These are phyloP conservation scores for Erodium chrysanthum DNA, from an alignment of 441 rosid species.

Conservation along the genomic window DNA sequence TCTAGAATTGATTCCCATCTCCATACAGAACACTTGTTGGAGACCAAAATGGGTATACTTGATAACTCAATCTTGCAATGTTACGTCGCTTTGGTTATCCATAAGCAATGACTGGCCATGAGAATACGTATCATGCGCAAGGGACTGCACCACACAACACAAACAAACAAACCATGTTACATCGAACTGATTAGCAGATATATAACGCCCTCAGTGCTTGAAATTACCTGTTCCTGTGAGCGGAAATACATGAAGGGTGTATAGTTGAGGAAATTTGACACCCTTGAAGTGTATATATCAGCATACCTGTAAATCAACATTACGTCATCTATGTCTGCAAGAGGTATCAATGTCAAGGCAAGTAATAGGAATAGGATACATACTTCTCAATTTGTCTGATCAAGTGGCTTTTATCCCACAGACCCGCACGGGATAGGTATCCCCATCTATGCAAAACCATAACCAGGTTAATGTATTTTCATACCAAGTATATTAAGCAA, in stretches of 20 bases:
- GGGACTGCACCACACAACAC: slow-evolving; percentile 44
- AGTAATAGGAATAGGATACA: neutral
- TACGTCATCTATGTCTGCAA: neutral
- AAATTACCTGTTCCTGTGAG: slow-evolving; percentile 77
- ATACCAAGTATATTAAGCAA: neutral
- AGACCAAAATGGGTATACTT: neutral
- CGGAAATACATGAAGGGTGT: slow-evolving; percentile 88
- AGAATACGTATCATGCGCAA: slow-evolving; percentile 60
- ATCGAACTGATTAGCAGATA: neutral
- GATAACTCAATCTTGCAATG: neutral
- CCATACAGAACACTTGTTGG: neutral
- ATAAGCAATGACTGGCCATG: slow-evolving; percentile 25
- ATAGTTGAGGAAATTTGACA: slow-evolving; percentile 74
- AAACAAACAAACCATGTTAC: neutral
- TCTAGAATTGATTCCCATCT: too few relatives aligned
- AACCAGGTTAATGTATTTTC: neutral
- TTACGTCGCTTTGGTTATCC: neutral
- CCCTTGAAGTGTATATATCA: slow-evolving; percentile 84
- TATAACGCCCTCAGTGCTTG: neutral
- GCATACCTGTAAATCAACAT: slow-evolving; percentile 52
- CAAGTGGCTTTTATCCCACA: slow-evolving; percentile 97
- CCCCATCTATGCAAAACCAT: slow-evolving; percentile 63
- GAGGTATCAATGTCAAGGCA: neutral
- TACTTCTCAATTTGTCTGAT: slow-evolving; percentile 97
- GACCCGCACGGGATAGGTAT: slow-evolving; percentile 80